These are phyloP conservation scores for Schwanniomyces sp. DNA, from an alignment of 805 yeast species.

Conservation along the genomic window DNA sequence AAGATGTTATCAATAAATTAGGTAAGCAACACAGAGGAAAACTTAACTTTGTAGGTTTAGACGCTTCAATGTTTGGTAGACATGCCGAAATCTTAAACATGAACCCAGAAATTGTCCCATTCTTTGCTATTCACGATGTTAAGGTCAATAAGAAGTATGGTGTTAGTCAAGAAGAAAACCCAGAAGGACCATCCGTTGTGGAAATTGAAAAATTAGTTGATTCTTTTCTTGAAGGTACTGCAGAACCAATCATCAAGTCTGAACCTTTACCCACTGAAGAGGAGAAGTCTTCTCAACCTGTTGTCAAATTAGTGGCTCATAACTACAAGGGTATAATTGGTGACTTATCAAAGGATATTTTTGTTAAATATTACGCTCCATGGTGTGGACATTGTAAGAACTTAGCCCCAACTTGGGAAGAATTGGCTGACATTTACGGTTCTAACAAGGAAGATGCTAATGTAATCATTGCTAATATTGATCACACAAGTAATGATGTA, in stretches of 20 bases:
- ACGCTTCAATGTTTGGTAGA: slow-evolving; percentile 74
- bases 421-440: slow-evolving; percentile 70
- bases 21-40: slow-evolving; percentile 79
- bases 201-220: slow-evolving; percentile 63
- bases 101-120: slow-evolving; percentile 78
- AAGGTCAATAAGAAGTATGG: slow-evolving; percentile 73
- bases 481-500: slow-evolving; percentile 89
- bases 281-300: slow-evolving; percentile 57
- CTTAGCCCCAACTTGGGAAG: slow-evolving; percentile 85
- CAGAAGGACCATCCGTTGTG: slow-evolving; percentile 45
- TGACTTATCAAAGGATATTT: slow-evolving; percentile 60
- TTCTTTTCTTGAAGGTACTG: slow-evolving; percentile 61
- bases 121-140: slow-evolving; percentile 83
- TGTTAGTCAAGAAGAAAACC: slow-evolving; percentile 56
- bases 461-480: slow-evolving; percentile 80
- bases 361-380: slow-evolving; percentile 93
- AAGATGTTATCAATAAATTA: slow-evolving; percentile 52
- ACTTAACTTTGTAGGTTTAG: slow-evolving; percentile 84
- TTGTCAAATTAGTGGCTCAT: slow-evolving; percentile 76
- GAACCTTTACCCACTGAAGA: slow-evolving; percentile 85
- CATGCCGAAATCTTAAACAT: slow-evolving; percentile 87
- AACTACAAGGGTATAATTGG: slow-evolving; percentile 70
- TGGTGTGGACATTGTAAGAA: slow-evolving; percentile 98
- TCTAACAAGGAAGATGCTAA: slow-evolving; percentile 47
- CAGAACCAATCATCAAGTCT: slow-evolving; percentile 75